Evolutionary conservation across 1,284 basidiomycete species (phyloP), one percentile per base, ranked within the genome.

Genomic region (Fomitopsis palustris): DNA sequence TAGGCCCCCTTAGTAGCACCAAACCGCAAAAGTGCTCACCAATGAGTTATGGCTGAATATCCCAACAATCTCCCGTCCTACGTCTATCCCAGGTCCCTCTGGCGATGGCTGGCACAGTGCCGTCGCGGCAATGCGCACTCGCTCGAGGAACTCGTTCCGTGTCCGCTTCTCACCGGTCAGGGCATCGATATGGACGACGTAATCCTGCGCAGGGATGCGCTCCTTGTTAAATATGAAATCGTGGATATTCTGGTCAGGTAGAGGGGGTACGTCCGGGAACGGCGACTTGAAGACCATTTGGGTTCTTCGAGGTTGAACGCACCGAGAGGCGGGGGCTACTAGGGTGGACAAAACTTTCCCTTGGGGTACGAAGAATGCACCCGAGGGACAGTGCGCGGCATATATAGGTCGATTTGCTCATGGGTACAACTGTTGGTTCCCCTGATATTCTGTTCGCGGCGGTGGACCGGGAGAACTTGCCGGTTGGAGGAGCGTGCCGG

Each of bases 11-110:
- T n/a, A n/a, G n/a, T n/a, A n/a, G n/a, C n/a, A n/a, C n/a, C n/a
- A n/a, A n/a, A n/a, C n/a, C n/a, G 38, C 10, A 7, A 53, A n/a
- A 12, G 38, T 16, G 75, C 78, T 62, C 71, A 90, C 90, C 69
- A 86, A 70, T 43, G 80, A 84, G 67, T 91, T 92, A 55, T 85
- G 80, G 70, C 83, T 83, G 65, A 90, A 79, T 14, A 92, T 80
- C 2, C 86, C 90, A 29, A 90, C 74, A 29, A 89, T 81, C 61
- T 87, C 86, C 1, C 75, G 76, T 3, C 77, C 74, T 0, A 68
- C 68, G 14, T 70, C 67, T n/a, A 90, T 66, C 0, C 80, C 86
- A 4, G 90, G 71, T 0, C 86, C 86, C 35, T 79, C 69, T 0
- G 70, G 62, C 14, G 72, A 61, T 1, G 80, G 74, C 1, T 76